Evolutionary conservation across 2,329 filamentous ascomycete species (phyloP), one percentile per base, ranked within the genome.

Genomic region (Epichloe scottii): DNA sequence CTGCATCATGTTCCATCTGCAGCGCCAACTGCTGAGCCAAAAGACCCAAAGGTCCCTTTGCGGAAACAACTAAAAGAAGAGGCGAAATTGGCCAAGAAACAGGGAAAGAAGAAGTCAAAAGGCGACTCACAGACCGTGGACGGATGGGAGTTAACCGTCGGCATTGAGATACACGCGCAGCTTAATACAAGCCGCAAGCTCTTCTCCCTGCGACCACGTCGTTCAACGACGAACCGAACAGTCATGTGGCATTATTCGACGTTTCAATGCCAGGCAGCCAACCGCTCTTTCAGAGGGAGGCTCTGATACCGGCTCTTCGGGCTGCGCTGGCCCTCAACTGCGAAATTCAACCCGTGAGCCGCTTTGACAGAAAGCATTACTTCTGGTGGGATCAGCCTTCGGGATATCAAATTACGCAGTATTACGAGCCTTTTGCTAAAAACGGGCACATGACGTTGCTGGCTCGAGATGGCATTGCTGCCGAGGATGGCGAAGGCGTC

Each of bases 331-430:
- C 89, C 0, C 73, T 98, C 43, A 79, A 84, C 52, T 97, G 93
- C 67, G 71, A 82, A 1, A 77, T 97, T 49, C 85, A 94, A 63
- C 73, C 69, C 1, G 76, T 79, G 58, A 95, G 89, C 66, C 81
- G 80, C 50, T 98, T 96, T 69, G 93, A 98, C 67, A 78, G 93
- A 56, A 98, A 98, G 66, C 93, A 98, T 68, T 98, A 98, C 69
- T 97, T 98, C 68, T 95, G 96, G 73, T 95, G 93, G 79, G 93
- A 98, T 66, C 93, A 98, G 67, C 93, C 93, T 0, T 79, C 88
- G 0, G 93, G 93, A 0, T 98, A 98, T 67, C 93, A 98, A 67
- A 95, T 98, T 56, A 98, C 93, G 2, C 93, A 98, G 64, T 97
- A 91, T 70, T 96, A 97, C 66, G 72, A 81, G 52, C 81, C 82